Conservation (phyloP, 805 yeast genomes). For the Kodamaea fukazawae region DNA sequence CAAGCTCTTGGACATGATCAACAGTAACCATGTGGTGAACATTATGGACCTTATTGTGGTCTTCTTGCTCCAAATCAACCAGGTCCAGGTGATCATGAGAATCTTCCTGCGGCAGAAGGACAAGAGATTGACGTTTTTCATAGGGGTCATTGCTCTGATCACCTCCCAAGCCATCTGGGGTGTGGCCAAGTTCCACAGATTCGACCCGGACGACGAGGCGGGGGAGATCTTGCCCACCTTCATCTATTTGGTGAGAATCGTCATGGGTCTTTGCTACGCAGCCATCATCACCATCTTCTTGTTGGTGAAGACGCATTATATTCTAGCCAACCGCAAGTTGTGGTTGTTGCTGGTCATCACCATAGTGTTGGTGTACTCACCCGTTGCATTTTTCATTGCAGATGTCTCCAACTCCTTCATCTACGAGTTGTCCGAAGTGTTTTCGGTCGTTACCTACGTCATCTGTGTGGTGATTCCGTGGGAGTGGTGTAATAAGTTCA, state of each 20-base stretch:
- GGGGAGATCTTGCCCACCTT: constrained; percentile 68
- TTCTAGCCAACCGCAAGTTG: constrained; percentile 47
- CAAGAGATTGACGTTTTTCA: constrained; percentile 56
- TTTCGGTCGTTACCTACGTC: constrained; percentile 69
- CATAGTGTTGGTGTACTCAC: constrained; percentile 52
- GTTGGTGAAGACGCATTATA: constrained; percentile 48
- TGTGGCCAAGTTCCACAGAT: constrained; percentile 50
- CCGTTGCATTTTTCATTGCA: constrained; percentile 69
- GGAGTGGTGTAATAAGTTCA: constrained; percentile 80
- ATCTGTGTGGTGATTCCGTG: constrained; percentile 72
- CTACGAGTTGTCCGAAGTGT: constrained; percentile 68
- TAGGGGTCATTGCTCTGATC: constrained; percentile 54
- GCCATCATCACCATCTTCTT: constrained; percentile 58
- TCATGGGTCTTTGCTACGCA: constrained; percentile 66
- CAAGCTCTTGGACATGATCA: constrained; percentile 43
- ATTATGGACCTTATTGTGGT: constrained; percentile 58
- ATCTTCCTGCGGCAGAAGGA: constrained; percentile 67
- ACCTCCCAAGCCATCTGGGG: constrained; percentile 69
- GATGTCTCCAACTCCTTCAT: constrained; percentile 77
- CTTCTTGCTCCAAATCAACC: constrained; percentile 58
- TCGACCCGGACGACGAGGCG: constrained; percentile 38
- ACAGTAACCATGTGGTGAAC: constrained; percentile 45
- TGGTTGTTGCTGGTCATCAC: constrained; percentile 58
- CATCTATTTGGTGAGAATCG: constrained; percentile 68
- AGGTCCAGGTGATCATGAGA: constrained; percentile 69